phyloP scores from a whole-genome alignment of 352 stramenopile genomes.

The Elongisporangium undulatum region DNA sequence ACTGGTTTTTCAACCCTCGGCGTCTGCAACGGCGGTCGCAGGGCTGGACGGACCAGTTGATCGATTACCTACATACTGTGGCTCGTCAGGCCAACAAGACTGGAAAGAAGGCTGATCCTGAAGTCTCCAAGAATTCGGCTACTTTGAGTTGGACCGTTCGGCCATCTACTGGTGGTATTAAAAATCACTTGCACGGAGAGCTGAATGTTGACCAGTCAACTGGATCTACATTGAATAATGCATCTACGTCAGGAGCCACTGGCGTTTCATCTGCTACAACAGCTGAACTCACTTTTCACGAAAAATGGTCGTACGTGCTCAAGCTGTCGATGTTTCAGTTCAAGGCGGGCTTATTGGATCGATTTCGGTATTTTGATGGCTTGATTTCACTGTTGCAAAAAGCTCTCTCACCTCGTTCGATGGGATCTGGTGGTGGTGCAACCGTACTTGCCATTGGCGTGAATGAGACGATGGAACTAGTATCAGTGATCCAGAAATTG shows the following conservation, averaged over 20 bases:
- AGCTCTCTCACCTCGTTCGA: slow-evolving; percentile 46
- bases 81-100: slow-evolving; percentile 34
- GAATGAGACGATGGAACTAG: slow-evolving; percentile 72
- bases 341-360: slow-evolving; percentile 66
- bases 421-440: slow-evolving; percentile 15
- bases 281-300: slow-evolving; percentile 40
- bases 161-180: slow-evolving; percentile 1
- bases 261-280: slow-evolving; percentile 2
- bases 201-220: slow-evolving; percentile 4
- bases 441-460: slow-evolving; percentile 55
- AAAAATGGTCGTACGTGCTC: slow-evolving; percentile 82
- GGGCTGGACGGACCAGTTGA: slow-evolving; percentile 77
- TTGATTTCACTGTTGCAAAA: slow-evolving; percentile 80
- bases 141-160: background rate
- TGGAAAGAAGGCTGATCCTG: background rate
- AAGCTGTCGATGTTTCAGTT: slow-evolving; percentile 84
- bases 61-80: slow-evolving; percentile 68
- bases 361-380: slow-evolving; percentile 75
- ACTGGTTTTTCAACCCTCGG: slow-evolving; percentile 81
- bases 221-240: slow-evolving; percentile 1
- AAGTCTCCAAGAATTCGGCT: background rate
- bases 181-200: slow-evolving; percentile 31
- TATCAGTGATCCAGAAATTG: slow-evolving; percentile 67
- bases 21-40: slow-evolving; percentile 64
- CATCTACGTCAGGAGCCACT: slow-evolving; percentile 2